phyloP scores from a whole-genome alignment of 495 filamentous ascomycete species.

The Trichoderma asperelloides region DNA sequence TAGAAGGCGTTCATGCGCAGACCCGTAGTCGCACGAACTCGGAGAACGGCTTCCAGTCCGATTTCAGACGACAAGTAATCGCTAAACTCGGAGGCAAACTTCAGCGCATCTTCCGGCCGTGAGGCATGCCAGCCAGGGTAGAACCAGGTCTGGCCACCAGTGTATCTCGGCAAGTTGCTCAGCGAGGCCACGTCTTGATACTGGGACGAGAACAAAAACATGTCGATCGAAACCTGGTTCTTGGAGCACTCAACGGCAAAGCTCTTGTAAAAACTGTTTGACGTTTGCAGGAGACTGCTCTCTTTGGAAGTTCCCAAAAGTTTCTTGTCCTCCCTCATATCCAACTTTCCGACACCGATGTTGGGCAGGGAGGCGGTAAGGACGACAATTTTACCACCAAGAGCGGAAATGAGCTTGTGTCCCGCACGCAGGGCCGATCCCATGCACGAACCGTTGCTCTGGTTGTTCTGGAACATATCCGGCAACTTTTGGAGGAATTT shows the following conservation, averaged over 20 bases:
- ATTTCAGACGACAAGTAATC: constrained; percentile 94
- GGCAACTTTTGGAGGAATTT: constrained; percentile 84
- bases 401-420: constrained; percentile 86
- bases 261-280: constrained; percentile 94
- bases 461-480: constrained; percentile 92
- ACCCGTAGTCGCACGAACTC: constrained; percentile 90
- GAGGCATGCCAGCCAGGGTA: constrained; percentile 97
- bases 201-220: constrained; percentile 96
- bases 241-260: constrained; percentile 99
- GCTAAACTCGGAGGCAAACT: constrained; percentile 93
- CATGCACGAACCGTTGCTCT: constrained; percentile 79
- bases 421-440: constrained; percentile 85
- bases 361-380: constrained; percentile 87
- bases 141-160: constrained; percentile 96
- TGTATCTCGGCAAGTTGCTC: constrained; percentile 90
- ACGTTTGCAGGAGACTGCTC: constrained; percentile 75
- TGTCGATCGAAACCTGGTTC: constrained; percentile 95
- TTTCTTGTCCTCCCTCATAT: constrained; percentile 96
- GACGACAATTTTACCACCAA: constrained; percentile 91
- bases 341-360: constrained; percentile 78
- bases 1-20: constrained; percentile 97
- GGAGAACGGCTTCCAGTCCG: constrained; percentile 89
- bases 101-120: constrained; percentile 87
- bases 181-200: constrained; percentile 96
- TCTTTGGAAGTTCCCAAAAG: constrained; percentile 91